These are phyloP conservation scores for Pseudozyma hubeiensis DNA, from an alignment of 1,284 basidiomycete species.

Conservation along the genomic window DNA sequence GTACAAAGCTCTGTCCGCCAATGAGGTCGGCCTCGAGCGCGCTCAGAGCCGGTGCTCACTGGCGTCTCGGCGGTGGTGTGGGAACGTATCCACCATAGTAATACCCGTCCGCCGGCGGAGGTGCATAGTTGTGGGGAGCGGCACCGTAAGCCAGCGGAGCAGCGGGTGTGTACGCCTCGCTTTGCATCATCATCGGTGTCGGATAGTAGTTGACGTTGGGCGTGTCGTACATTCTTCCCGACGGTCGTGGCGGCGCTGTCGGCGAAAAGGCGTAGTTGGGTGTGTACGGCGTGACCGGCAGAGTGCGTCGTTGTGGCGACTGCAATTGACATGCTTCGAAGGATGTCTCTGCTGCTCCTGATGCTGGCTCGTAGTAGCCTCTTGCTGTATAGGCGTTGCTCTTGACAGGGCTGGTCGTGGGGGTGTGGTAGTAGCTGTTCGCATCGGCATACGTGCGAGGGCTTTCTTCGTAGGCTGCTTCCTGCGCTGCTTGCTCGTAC, in stretches of 20 bases:
- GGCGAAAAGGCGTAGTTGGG: slow-evolving; percentile 25
- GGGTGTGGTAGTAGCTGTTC: slow-evolving; percentile 13
- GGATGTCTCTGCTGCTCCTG: slow-evolving; percentile 5
- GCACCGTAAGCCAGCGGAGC: background rate
- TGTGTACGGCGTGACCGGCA: slow-evolving; percentile 25
- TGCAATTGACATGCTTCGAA: slow-evolving; percentile 24
- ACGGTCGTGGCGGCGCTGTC: slow-evolving; percentile 13
- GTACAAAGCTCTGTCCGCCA: background rate
- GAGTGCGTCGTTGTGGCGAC: slow-evolving; percentile 22
- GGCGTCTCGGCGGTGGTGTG: slow-evolving; percentile 10
- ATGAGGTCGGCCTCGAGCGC: too few relatives aligned
- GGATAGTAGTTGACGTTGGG: slow-evolving; percentile 42
- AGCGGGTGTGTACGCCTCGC: background rate
- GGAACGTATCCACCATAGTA: slow-evolving; percentile 7
- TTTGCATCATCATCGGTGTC: slow-evolving; percentile 25
- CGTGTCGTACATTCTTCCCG: slow-evolving; percentile 37
- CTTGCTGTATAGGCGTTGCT: background rate
- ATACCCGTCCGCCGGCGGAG: background rate
- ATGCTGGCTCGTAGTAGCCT: background rate
- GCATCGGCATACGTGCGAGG: slow-evolving; percentile 4
- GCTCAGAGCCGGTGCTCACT: background rate
- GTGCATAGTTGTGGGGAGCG: background rate
- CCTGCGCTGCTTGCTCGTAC: slow-evolving; percentile 9
- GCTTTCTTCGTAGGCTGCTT: slow-evolving; percentile 4
- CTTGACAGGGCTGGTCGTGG: slow-evolving; percentile 18